Evolutionary conservation across 1,284 basidiomycete species (phyloP).

Genomic region (Sporisorium graminicola): DNA sequence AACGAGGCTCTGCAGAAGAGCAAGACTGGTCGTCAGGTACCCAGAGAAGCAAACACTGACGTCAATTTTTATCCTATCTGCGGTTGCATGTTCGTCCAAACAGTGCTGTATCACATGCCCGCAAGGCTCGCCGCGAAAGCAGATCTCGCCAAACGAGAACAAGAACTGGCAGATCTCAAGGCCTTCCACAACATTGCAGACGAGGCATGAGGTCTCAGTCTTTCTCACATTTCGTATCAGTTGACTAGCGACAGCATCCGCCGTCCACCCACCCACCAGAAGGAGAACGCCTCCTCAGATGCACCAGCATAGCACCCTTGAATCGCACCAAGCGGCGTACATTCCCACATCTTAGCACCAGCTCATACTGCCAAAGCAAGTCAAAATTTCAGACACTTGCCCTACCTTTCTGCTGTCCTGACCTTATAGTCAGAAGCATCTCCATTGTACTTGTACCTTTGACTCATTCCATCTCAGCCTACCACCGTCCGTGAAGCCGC

Average conservation of each 20-base stretch:
- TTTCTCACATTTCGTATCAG: neutral
- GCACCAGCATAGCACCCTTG: too few relatives aligned
- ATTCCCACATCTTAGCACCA: too few relatives aligned
- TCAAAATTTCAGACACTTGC: neutral
- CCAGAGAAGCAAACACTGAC: neutral
- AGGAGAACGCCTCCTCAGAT: too few relatives aligned
- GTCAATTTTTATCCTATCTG: neutral
- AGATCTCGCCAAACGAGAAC: conserved; percentile 89
- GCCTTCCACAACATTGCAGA: conserved; percentile 75
- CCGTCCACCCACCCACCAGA: too few relatives aligned
- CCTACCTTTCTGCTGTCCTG: neutral
- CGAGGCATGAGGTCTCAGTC: conserved; percentile 18
- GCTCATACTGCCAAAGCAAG: neutral
- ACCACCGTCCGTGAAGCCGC: neutral
- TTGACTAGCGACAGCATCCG: neutral
- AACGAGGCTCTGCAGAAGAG: neutral
- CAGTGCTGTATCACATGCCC: conserved; percentile 94
- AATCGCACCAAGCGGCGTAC: too few relatives aligned
- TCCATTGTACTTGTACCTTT: conserved; percentile 24
- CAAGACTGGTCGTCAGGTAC: too few relatives aligned
- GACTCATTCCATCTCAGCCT: neutral
- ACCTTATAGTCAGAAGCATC: neutral
- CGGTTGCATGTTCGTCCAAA: neutral
- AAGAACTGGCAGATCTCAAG: conserved; percentile 89
- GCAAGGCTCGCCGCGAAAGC: conserved; percentile 89